These are phyloP conservation scores for Capronia americana DNA, from an alignment of 2,329 filamentous ascomycete species.

Conservation along the genomic window DNA sequence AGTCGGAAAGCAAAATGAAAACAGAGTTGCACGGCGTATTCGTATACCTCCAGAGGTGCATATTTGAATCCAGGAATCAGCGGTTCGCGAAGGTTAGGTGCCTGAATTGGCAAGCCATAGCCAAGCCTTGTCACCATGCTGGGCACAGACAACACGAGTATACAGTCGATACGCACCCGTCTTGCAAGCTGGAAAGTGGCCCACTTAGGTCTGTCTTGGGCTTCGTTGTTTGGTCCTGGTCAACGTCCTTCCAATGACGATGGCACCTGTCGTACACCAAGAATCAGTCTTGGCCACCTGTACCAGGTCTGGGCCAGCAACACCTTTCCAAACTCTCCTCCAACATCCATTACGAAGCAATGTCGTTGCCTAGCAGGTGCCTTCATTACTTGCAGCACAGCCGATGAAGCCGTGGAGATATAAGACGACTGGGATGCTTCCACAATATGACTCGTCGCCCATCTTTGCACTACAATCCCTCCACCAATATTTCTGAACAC, in stretches of 20 bases:
- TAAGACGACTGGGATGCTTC: not conserved
- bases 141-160: not conserved
- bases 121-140: conserved; percentile 12
- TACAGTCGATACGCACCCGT: not conserved
- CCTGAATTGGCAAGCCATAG: conserved; percentile 21
- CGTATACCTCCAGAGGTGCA: not conserved
- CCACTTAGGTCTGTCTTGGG: not conserved
- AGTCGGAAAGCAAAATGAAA: conserved; percentile 46
- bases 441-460: not conserved
- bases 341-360: conserved; percentile 5
- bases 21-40: conserved; percentile 9
- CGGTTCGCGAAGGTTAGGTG: conserved; percentile 8
- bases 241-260: not conserved
- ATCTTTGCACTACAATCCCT: not conserved
- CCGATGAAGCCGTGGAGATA: not conserved
- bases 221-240: not conserved
- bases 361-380: conserved; percentile 1
- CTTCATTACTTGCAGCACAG: not conserved
- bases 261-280: not conserved
- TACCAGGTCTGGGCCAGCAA: not conserved
- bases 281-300: not conserved
- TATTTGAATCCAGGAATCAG: conserved; percentile 4
- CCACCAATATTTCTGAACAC: not conserved
- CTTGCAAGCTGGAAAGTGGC: not conserved
- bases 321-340: not conserved